Evolutionary conservation across 495 filamentous ascomycete genomes (phyloP).

Genomic region (Aspergillus affinis): DNA sequence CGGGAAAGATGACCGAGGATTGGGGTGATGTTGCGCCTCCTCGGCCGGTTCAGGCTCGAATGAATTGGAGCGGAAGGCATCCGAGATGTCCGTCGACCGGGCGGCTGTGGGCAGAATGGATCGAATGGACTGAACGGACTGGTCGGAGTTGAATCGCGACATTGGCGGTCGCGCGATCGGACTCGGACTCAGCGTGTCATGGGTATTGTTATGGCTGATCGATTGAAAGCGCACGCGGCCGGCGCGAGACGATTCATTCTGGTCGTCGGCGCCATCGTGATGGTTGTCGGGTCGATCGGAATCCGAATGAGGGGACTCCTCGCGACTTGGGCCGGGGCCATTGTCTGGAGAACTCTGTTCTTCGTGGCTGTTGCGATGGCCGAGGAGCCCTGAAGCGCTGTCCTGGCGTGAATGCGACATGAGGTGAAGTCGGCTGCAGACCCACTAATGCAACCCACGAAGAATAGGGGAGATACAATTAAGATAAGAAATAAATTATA

Average conservation of each 20-base stretch:
- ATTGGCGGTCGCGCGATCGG: conserved; percentile 14
- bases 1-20: neutral
- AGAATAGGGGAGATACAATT: neutral
- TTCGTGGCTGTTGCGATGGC: neutral
- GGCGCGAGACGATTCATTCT: neutral
- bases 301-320: neutral
- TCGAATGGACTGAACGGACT: conserved; percentile 15
- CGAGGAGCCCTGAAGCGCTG: conserved; percentile 2
- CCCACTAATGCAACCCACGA: neutral
- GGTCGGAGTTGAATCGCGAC: conserved; percentile 21
- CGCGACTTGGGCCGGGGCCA: neutral
- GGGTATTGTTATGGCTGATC: conserved; percentile 15
- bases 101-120: conserved; percentile 14
- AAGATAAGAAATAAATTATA: conserved; percentile 3
- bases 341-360: neutral
- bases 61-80: conserved; percentile 1
- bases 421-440: conserved; percentile 10
- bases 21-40: neutral
- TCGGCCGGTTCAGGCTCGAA: neutral
- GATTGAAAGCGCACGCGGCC: conserved; percentile 21
- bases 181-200: neutral
- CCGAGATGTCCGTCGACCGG: conserved; percentile 9
- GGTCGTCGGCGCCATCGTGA: conserved; percentile 1
- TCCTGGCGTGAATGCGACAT: conserved; percentile 5
- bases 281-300: neutral